These are phyloP conservation scores for Coemansia sp. DNA, from an alignment of 192 early-diverging fungal species.

Conservation along the genomic window DNA sequence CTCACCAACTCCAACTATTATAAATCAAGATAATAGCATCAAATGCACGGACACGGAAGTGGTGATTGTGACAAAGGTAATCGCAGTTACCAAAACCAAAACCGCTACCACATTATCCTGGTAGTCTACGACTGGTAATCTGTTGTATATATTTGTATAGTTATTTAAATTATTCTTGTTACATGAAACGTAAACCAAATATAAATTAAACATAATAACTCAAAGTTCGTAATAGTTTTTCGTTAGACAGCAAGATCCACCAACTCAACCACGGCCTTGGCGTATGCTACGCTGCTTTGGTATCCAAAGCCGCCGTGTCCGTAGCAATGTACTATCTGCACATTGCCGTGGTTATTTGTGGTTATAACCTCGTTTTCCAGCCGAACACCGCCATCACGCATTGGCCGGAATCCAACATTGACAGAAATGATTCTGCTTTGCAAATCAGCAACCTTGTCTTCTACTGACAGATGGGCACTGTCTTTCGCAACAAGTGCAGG, in stretches of 20 bases:
- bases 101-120: neutral
- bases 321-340: conserved; percentile 63
- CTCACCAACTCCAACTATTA: neutral
- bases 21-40: too few species aligned
- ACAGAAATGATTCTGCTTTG: conserved; percentile 11
- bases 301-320: conserved; percentile 68
- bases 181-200: too few species aligned
- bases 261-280: conserved; percentile 13
- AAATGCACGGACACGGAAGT: neutral
- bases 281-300: conserved; percentile 33
- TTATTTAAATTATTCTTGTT: neutral
- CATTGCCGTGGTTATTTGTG: neutral
- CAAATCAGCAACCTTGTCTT: conserved; percentile 42
- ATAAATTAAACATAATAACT: too few species aligned
- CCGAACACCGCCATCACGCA: conserved; percentile 59
- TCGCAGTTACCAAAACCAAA: neutral
- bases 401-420: conserved; percentile 62
- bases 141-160: too few species aligned
- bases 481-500: conserved; percentile 48
- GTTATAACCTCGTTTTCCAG: conserved; percentile 31
- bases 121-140: neutral
- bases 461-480: conserved; percentile 19
- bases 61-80: neutral
- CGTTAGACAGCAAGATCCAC: neutral
- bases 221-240: too few species aligned